Evolutionary conservation across 306 rosid genomes (phyloP), one percentile per base, ranked within the genome.

Genomic region (Betula pendula): DNA sequence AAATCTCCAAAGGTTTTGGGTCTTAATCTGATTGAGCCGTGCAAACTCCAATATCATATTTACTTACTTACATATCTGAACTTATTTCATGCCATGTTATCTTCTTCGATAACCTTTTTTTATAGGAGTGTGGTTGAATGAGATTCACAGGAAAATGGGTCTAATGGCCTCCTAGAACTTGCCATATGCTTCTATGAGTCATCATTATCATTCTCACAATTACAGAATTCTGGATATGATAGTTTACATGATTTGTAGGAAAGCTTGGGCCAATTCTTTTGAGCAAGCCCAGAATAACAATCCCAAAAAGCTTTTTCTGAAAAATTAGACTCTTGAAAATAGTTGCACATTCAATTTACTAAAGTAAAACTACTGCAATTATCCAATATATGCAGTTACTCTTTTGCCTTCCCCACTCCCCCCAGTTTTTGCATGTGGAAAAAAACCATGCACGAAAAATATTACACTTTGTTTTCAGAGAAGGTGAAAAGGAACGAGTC

Each of bases 11-110:
- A 70, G 40, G 42, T 16, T 20, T 66, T 70, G 87, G 85, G 90
- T 88, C 85, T 93, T 88, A 72, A 50, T 93, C 45, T 89, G 94
- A 90, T 93, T 91, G 93, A 91, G 96, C 88, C 93, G 95, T 85
- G 96, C n/a, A n/a, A n/a, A n/a, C n/a, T n/a, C 93, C 96, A 93
- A 93, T 91, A 93, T 93, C 97, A 71, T 49, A 49, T 0, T 51
- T 67, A 45, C 47, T 66, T 65, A 31, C 2, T 5, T 38, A 38
- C 6, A 59, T 59, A 25, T 58, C 0, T 25, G 1, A 4, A 60
- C 1, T 27, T 6, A 38, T 2, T 31, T 29, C 43, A 56, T 56
- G 8, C 16, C 63, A 9, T 9, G 63, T 24, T n/a, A 27, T 38
- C 29, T 66, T 66, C 27, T 35, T 62, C 19, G 9, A 16, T 62